Evolutionary conservation across 768 basidiomycete species (phyloP).

Genomic region (Pleurotus tuber-regium): DNA sequence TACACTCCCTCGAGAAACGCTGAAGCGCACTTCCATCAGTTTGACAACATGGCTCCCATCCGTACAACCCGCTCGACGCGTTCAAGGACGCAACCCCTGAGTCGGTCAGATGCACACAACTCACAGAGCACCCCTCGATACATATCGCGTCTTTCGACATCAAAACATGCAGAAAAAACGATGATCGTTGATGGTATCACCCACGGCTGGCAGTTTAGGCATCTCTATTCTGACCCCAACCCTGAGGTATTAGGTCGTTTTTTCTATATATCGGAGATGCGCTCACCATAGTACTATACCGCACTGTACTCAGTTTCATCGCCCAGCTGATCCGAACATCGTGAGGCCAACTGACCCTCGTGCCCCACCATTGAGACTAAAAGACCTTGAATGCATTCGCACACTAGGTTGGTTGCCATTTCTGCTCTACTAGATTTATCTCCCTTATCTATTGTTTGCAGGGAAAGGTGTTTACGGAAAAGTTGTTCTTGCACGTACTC

Average conservation of each 20-base stretch:
- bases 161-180: background rate
- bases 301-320: constrained; percentile 12
- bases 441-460: constrained; percentile 17
- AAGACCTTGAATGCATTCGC: constrained; percentile 40
- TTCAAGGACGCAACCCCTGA: background rate
- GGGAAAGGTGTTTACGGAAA: constrained; percentile 40
- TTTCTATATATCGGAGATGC: too few species aligned
- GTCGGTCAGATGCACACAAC: background rate
- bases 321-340: constrained; percentile 10
- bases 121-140: too few species aligned
- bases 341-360: constrained; percentile 31
- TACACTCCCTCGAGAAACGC: too few species aligned
- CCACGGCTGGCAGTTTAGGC: constrained; percentile 9
- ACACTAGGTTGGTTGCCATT: constrained; percentile 33
- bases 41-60: constrained; percentile 10
- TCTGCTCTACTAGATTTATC: background rate
- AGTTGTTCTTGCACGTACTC: constrained; percentile 40
- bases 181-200: constrained; percentile 9
- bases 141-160: background rate
- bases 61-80: constrained; percentile 8
- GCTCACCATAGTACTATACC: too few species aligned
- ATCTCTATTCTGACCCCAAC: background rate
- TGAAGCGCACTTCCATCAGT: too few species aligned
- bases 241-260: constrained; percentile 12
- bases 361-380: constrained; percentile 30